These are phyloP conservation scores for Cryptosporidium baileyi DNA, from an alignment of 169 alveolate species.

Conservation along the genomic window DNA sequence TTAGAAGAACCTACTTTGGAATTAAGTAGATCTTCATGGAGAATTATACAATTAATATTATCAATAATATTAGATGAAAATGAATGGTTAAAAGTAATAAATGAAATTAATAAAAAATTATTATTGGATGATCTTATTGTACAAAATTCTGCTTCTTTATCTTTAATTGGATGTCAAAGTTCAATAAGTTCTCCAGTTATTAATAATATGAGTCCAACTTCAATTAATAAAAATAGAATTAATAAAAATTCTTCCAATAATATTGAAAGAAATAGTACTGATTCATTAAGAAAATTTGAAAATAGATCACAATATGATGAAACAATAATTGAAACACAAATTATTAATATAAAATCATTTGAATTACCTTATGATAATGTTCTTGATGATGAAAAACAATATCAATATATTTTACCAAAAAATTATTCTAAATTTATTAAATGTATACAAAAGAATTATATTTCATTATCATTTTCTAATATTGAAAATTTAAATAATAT, in stretches of 20 bases:
- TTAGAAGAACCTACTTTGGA: slow-evolving; percentile 49
- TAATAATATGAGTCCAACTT: slow-evolving; percentile 19
- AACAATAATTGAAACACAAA: neutral
- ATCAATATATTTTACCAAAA: slow-evolving; percentile 28
- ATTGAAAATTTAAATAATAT: neutral
- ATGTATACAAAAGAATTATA: neutral
- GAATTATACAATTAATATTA: slow-evolving; percentile 34
- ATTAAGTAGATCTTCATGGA: slow-evolving; percentile 53
- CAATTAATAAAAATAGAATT: slow-evolving; percentile 3
- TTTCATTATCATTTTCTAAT: neutral
- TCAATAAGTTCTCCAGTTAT: slow-evolving; percentile 34
- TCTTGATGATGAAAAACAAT: neutral
- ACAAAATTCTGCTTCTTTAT: slow-evolving; percentile 12
- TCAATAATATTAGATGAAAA: slow-evolving; percentile 12
- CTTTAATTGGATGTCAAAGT: neutral
- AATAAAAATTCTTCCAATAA: neutral
- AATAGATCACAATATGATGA: neutral
- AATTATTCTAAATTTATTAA: slow-evolving; percentile 10
- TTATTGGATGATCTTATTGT: slow-evolving; percentile 19
- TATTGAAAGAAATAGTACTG: neutral
- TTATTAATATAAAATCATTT: neutral
- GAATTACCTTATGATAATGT: neutral
- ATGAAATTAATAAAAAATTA: slow-evolving; percentile 22
- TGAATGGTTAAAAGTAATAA: slow-evolving; percentile 12
- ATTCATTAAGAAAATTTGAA: neutral